phyloP scores from a whole-genome alignment of 768 basidiomycete genomes.

The Dentipellis sp. region DNA sequence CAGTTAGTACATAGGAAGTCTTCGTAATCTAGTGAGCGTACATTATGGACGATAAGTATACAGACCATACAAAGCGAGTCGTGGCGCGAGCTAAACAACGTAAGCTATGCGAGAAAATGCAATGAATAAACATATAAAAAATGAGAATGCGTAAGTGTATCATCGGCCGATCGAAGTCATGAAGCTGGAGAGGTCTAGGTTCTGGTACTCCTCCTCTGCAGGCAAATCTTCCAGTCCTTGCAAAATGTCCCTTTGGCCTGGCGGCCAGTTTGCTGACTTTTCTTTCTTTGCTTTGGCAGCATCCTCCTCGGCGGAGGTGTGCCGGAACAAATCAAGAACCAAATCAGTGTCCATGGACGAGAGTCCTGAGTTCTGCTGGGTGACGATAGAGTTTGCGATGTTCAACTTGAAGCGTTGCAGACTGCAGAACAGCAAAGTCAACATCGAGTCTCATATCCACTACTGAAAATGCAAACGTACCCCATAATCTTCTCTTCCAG shows the following conservation, averaged over 20 bases:
- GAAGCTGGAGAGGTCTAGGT: constrained; percentile 78
- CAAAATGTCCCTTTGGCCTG: constrained; percentile 75
- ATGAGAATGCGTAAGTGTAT: constrained; percentile 20
- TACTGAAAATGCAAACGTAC: constrained; percentile 32
- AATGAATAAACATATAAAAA: constrained; percentile 18
- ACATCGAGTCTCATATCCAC: constrained; percentile 8
- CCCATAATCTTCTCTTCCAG: constrained; percentile 99
- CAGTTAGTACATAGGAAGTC: not conserved
- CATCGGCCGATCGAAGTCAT: constrained; percentile 68
- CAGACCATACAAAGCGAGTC: not conserved
- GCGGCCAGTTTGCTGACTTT: constrained; percentile 37
- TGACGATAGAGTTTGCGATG: constrained; percentile 93
- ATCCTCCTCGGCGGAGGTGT: constrained; percentile 71
- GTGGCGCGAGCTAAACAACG: constrained; percentile 5
- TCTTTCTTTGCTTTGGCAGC: constrained; percentile 45
- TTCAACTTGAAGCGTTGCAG: constrained; percentile 98
- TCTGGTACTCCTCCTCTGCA: constrained; percentile 86
- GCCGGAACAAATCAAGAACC: constrained; percentile 87
- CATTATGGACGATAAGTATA: constrained; percentile 14
- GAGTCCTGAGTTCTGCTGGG: constrained; percentile 92
- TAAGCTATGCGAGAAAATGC: constrained; percentile 8
- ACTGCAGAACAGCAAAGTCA: constrained; percentile 29
- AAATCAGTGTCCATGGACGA: constrained; percentile 96
- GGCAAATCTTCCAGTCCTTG: constrained; percentile 90
- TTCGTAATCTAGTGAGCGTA: not conserved